Evolutionary conservation across 805 yeast species (phyloP), one percentile per base, ranked within the genome.

Genomic region (Wickerhamiella domercqiae): DNA sequence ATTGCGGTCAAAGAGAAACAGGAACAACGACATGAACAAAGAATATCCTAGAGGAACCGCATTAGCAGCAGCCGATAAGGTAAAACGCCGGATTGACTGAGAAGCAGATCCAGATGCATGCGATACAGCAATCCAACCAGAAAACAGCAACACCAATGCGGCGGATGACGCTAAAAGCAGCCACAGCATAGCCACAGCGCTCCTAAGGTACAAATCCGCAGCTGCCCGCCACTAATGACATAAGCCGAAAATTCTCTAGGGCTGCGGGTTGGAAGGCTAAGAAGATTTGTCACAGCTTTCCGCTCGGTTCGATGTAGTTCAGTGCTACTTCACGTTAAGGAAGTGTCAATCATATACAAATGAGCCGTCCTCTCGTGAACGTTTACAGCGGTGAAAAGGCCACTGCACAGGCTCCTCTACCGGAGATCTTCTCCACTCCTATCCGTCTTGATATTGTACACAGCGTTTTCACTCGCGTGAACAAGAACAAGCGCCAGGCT

Each of bases 401-500:
- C 64, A 68, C 81, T 56, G 57, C 81, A 57, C 73, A 87, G 58
- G 68, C 86, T 56, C 82, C 94, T 59, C 75, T 90, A 62, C 98
- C 99, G 72, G 93, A 94, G 61, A 96, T 90, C 63, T 90, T 90
- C 81, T 68, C 83, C 70, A 95, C 98, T 63, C 99, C 99, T 68
- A 93, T 90, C 75, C 86, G 99, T 77, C 87, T 95, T 63, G 99
- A 90, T 67, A 73, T 90, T 63, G 96, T 90, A 65, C 98, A 86
- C 84, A 70, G 94, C 64, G 99, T 90, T 59, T 90, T 84, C 80
- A 81, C 86, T 66, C 79, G 86, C 65, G 83, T 90, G 59, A 86
- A 86, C 93, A 90, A 90, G 90, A 90, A 90, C 94, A 87, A 87
- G 84, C 84, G 99, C 73, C 99, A 90, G 74, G 96, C 99, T 69